Percentiles rank a stretch among this genome's conserved stretches.
These are phyloP conservation scores for Singerocomus inundabilis DNA, from an alignment of 1,284 basidiomycete species.

Conservation along the genomic window DNA sequence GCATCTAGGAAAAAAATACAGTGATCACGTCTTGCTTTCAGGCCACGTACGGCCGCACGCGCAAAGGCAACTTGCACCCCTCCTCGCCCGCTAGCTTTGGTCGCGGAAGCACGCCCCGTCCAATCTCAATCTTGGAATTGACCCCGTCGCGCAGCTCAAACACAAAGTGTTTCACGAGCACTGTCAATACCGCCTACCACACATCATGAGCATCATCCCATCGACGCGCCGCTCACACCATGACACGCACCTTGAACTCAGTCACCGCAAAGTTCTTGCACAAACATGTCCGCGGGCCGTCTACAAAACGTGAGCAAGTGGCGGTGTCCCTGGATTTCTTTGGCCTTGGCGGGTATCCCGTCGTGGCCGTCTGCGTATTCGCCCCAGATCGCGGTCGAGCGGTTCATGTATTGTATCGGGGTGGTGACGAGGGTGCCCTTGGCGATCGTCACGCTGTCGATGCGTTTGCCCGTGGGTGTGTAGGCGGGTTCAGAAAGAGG, in stretches of 20 bases:
- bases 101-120: too few relatives aligned
- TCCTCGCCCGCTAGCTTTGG: too few relatives aligned
- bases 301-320: constrained; percentile 42
- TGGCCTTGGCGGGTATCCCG: constrained; percentile 26
- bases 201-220: neutral
- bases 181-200: constrained; percentile 42
- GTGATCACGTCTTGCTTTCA: too few relatives aligned
- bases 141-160: constrained; percentile 45
- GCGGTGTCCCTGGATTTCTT: constrained; percentile 40
- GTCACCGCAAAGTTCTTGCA: constrained; percentile 42
- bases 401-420: constrained; percentile 45
- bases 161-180: constrained; percentile 43
- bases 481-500: constrained; percentile 35
- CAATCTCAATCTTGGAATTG: constrained; percentile 39
- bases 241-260: constrained; percentile 50
- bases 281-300: constrained; percentile 43
- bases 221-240: too few relatives aligned
- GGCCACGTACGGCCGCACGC: too few relatives aligned
- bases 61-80: too few relatives aligned
- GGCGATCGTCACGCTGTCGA: constrained; percentile 40
- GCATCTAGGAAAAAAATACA: too few relatives aligned
- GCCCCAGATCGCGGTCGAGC: constrained; percentile 46
- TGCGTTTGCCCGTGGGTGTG: constrained; percentile 36
- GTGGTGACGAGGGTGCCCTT: constrained; percentile 44
- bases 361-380: constrained; percentile 11